Base-by-base conservation (phyloP, 345 rosid species). In the Pseudoturritis turrita region DNA sequence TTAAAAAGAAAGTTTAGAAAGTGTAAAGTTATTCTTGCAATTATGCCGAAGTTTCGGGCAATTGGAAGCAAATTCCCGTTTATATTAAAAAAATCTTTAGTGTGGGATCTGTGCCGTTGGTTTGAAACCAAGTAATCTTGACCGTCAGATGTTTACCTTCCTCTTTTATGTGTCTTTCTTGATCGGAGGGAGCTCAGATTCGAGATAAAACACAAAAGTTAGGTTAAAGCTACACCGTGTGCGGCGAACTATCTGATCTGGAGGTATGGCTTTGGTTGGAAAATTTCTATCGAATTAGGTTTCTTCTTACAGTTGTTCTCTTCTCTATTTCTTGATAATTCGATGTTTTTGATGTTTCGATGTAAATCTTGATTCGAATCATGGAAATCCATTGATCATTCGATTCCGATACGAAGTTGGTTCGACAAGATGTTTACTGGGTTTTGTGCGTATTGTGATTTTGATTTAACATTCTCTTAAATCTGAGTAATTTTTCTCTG, bases 61-160 rank as follows among this genome's bases (percentile, higher is more conserved):
- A 39, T 39, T 39, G 4, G 43, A 3, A 39, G 43, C n/a, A 25
- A 25, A 25, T 25, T 25, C 4, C 26, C 26, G 4, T 25, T 25
- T 3, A 25, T 25, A 25, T 25, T 25, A 25, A 25, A 25, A 25
- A 39, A 39, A 2, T 39, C n/a, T 11, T 39, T 11, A 10, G 5
- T 13, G 13, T 12, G 25, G 2, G 18, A 67, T 68, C 72, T 54
- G 62, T 19, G 53, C 73, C 73, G 64, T 68, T 68, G 55, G 43
- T 68, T 17, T 68, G 35, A 52, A 41, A 44, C 23, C 1, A 54
- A 56, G 5, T 17, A 19, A 56, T 44, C 25, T 2, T 33, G 46
- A 9, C 64, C 64, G 73, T 68, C 45, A 7, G 54, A 56, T 54
- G 10, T 19, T 56, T 44, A 29, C 33, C 15, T 33, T 33, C 10